Evolutionary conservation across 192 early-diverging fungal genomes (phyloP).

Genomic region (Lobulomyces angularis): DNA sequence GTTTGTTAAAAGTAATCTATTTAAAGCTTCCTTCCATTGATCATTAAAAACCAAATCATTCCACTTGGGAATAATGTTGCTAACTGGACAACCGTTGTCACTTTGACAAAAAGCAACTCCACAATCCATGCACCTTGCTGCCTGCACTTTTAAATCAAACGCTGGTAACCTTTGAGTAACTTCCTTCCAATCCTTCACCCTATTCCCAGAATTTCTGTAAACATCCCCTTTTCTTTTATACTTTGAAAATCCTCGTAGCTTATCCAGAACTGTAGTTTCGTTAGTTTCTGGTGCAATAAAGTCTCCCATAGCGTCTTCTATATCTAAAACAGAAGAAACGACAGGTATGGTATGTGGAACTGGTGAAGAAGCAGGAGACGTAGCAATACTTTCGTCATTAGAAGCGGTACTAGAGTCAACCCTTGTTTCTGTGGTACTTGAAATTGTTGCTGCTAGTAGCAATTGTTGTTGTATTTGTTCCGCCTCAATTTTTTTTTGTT

Average conservation of each 20-base stretch:
- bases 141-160: slow-evolving; percentile 77
- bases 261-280: slow-evolving; percentile 68
- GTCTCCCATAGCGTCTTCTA: slow-evolving; percentile 79
- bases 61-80: slow-evolving; percentile 99
- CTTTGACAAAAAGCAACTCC: slow-evolving; percentile 98
- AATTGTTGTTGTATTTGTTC: no score
- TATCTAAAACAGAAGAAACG: no score
- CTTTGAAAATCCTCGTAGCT: slow-evolving; percentile 88
- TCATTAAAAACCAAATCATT: slow-evolving; percentile 95
- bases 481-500: slow-evolving; percentile 40
- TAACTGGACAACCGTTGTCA: slow-evolving; percentile 92
- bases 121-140: slow-evolving; percentile 93
- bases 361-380: slow-evolving; percentile 18
- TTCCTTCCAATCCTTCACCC: slow-evolving; percentile 86
- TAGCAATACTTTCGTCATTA: slow-evolving; percentile 9
- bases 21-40: slow-evolving; percentile 91
- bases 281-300: no score
- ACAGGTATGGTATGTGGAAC: slow-evolving; percentile 42
- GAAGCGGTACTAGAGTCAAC: no score
- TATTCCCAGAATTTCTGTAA: slow-evolving; percentile 74
- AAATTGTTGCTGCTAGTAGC: no score
- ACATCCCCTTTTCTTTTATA: slow-evolving; percentile 79
- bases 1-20: slow-evolving; percentile 89
- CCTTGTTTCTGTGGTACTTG: slow-evolving; percentile 6
- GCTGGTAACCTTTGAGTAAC: slow-evolving; percentile 77